A percentile compares a stretch with the other conserved stretches of the same genome.
These are phyloP conservation scores for Lachnellula cervina DNA, from an alignment of 2,329 filamentous ascomycete genomes.

Conservation along the genomic window DNA sequence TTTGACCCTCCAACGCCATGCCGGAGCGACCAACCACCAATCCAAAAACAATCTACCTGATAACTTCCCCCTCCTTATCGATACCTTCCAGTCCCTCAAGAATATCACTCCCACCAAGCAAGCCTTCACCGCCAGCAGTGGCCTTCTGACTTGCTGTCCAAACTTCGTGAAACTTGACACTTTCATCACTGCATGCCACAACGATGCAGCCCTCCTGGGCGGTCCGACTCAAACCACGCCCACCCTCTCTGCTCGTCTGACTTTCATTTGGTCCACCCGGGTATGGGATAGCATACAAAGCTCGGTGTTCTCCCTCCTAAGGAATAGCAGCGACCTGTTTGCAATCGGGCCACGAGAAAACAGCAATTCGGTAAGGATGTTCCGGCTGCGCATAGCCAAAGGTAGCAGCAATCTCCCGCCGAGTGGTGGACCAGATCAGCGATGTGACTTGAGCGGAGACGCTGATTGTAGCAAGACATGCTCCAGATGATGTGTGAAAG, in stretches of 20 bases:
- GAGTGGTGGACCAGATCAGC: conserved; percentile 81
- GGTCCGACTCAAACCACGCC: conserved; percentile 50
- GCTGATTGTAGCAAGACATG: conserved; percentile 81
- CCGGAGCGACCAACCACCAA: not conserved
- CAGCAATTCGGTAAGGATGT: conserved; percentile 81
- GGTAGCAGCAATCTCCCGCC: conserved; percentile 84
- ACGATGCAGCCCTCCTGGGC: conserved; percentile 77
- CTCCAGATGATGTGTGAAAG: conserved; percentile 80
- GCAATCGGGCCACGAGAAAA: conserved; percentile 94
- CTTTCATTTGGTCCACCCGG: conserved; percentile 52
- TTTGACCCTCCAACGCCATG: not conserved
- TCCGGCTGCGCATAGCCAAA: conserved; percentile 92
- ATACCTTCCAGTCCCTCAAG: conserved; percentile 78
- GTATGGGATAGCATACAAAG: conserved; percentile 83
- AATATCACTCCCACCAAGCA: conserved; percentile 79
- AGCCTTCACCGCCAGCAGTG: conserved; percentile 48
- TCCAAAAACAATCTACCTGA: conserved; percentile 45
- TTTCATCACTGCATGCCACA: conserved; percentile 86
- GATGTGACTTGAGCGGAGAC: conserved; percentile 92
- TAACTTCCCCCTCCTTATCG: conserved; percentile 66
- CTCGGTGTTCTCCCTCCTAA: conserved; percentile 74
- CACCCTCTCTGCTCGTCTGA: conserved; percentile 40
- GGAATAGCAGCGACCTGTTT: conserved; percentile 79
- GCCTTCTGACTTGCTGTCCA: conserved; percentile 65
- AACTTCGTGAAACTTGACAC: conserved; percentile 91